Percentiles rank a stretch among this genome's conserved stretches.
Evolutionary conservation across 2,329 filamentous ascomycete genomes (phyloP).

Genomic region (Erysiphe pulchra): DNA sequence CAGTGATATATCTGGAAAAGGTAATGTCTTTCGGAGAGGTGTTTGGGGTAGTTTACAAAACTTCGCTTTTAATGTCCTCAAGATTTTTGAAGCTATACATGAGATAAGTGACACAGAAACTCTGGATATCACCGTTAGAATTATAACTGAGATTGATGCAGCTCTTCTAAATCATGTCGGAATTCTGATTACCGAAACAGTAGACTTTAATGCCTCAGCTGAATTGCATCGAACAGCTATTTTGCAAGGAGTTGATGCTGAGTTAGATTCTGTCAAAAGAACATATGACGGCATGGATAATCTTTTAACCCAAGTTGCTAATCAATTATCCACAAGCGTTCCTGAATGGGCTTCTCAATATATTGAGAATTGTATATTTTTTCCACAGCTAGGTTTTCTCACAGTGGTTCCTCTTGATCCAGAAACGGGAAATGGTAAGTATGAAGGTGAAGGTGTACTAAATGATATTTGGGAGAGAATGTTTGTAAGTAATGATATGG

Average conservation of each 20-base stretch:
- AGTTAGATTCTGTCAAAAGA: slow-evolving; percentile 55
- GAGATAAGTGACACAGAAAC: slow-evolving; percentile 27
- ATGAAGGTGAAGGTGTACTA: slow-evolving; percentile 29
- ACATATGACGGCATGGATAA: slow-evolving; percentile 53
- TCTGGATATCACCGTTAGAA: slow-evolving; percentile 27
- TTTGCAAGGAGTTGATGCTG: slow-evolving; percentile 39
- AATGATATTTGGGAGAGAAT: slow-evolving; percentile 48
- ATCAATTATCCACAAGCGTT: slow-evolving; percentile 33
- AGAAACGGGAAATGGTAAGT: slow-evolving; percentile 30
- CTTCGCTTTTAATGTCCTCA: slow-evolving; percentile 47
- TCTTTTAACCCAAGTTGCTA: slow-evolving; percentile 42
- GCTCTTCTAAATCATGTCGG: slow-evolving; percentile 38
- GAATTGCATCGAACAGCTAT: slow-evolving; percentile 50
- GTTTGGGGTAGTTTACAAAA: slow-evolving; percentile 47
- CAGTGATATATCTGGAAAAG: slow-evolving; percentile 20
- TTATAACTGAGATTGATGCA: slow-evolving; percentile 33
- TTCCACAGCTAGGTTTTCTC: slow-evolving; percentile 78
- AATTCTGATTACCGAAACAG: slow-evolving; percentile 40
- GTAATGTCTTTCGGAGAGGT: slow-evolving; percentile 27
- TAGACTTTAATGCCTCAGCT: slow-evolving; percentile 53
- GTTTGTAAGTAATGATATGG: slow-evolving; percentile 43
- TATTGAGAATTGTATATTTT: slow-evolving; percentile 57
- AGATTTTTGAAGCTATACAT: slow-evolving; percentile 36
- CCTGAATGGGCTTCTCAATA: slow-evolving; percentile 29
- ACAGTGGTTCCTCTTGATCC: slow-evolving; percentile 43